A percentile compares a stretch with the other conserved stretches of the same genome.
These are phyloP conservation scores for Colletotrichum sp. DNA, from an alignment of 2,329 filamentous ascomycete species.

Conservation along the genomic window DNA sequence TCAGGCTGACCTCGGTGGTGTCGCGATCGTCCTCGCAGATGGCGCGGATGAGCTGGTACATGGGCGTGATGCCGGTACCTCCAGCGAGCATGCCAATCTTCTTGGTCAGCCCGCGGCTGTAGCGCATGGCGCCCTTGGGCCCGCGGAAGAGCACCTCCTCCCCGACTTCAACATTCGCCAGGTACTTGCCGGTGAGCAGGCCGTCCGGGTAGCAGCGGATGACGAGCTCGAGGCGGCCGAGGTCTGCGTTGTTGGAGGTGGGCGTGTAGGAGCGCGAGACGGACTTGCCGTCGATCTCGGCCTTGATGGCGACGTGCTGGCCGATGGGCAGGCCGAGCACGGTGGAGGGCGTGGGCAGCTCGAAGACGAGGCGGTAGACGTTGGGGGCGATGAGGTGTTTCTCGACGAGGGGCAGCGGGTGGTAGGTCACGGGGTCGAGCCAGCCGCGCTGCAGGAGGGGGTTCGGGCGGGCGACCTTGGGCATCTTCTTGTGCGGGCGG, in stretches of 20 bases:
- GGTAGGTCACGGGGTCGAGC: constrained; percentile 54
- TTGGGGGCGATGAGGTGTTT: constrained; percentile 46
- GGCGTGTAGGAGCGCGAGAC: constrained; percentile 61
- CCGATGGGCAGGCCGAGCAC: constrained; percentile 61
- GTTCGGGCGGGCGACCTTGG: constrained; percentile 39
- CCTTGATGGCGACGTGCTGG: constrained; percentile 60
- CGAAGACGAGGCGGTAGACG: constrained; percentile 52
- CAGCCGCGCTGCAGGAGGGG: constrained; percentile 48
- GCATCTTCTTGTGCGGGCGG: constrained; percentile 44
- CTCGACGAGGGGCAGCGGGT: constrained; percentile 47
- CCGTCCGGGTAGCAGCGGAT: constrained; percentile 58
- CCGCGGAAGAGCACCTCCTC: constrained; percentile 58
- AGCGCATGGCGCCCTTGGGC: constrained; percentile 62
- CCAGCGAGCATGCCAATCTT: constrained; percentile 62
- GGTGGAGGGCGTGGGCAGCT: constrained; percentile 46
- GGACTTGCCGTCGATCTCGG: constrained; percentile 46
- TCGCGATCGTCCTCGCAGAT: constrained; percentile 63
- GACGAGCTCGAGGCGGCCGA: constrained; percentile 54
- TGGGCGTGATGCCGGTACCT: constrained; percentile 37
- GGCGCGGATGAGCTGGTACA: constrained; percentile 63
- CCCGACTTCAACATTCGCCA: constrained; percentile 50
- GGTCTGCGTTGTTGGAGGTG: constrained; percentile 54
- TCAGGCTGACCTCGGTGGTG: constrained; percentile 58
- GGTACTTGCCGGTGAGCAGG: constrained; percentile 52
- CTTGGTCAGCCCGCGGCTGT: constrained; percentile 44